phyloP scores from a whole-genome alignment of 23 red algal genomes.

The Gracilaria gracilis region DNA sequence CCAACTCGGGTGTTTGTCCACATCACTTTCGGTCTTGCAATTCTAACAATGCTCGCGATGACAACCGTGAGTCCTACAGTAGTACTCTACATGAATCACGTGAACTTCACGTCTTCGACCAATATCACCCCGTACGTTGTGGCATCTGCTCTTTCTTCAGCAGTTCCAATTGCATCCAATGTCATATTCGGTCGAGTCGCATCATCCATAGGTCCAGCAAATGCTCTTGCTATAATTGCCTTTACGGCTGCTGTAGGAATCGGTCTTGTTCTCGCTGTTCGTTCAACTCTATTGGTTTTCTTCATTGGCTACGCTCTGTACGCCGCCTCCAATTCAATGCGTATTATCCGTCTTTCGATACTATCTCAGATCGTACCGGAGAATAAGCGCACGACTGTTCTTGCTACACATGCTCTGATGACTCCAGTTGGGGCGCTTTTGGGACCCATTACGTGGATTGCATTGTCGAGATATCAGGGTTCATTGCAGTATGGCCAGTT shows the following conservation, averaged over 20 bases:
- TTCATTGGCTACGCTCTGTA: slow-evolving; percentile 58
- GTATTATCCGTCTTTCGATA: slow-evolving; percentile 55
- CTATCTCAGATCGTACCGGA: slow-evolving; percentile 48
- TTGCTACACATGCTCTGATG: slow-evolving; percentile 62
- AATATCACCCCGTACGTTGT: slow-evolving; percentile 62
- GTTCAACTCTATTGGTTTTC: slow-evolving; percentile 23
- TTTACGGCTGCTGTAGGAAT: slow-evolving; percentile 40
- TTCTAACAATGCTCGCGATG: slow-evolving; percentile 70
- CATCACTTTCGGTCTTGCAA: slow-evolving; percentile 46
- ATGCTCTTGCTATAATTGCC: slow-evolving; percentile 34
- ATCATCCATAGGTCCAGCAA: slow-evolving; percentile 30
- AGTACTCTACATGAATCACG: slow-evolving; percentile 64
- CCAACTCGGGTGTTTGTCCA: slow-evolving; percentile 25
- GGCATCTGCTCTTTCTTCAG: slow-evolving; percentile 33
- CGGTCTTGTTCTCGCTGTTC: slow-evolving; percentile 13
- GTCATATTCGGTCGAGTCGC: slow-evolving; percentile 48
- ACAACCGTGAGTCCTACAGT: slow-evolving; percentile 62
- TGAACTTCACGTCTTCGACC: slow-evolving; percentile 36
- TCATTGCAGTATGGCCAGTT: neutral
- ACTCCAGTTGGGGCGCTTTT: slow-evolving; percentile 65
- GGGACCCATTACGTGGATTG: slow-evolving; percentile 60
- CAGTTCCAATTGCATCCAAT: slow-evolving; percentile 65
- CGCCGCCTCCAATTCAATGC: slow-evolving; percentile 48
- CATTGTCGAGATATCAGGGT: slow-evolving; percentile 13
- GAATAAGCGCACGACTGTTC: slow-evolving; percentile 48